Base-by-base conservation (phyloP, 2,329 filamentous ascomycete species). In the Ceratocystis huliohia region DNA sequence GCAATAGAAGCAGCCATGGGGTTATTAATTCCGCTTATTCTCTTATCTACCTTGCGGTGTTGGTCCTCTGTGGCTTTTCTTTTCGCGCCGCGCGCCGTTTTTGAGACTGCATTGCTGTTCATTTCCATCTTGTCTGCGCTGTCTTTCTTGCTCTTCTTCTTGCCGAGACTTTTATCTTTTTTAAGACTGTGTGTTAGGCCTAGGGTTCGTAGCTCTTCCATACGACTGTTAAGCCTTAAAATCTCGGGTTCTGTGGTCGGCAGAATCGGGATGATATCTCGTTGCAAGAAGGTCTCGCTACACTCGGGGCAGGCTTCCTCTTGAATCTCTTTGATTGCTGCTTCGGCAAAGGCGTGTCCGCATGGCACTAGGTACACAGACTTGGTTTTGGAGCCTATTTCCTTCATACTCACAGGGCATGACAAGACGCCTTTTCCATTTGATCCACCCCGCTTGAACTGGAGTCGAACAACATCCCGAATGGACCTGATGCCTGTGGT, bases 341-440 rank as follows among this genome's bases (percentile, higher is more conserved):
- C 85, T 69, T 95, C 91, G 0, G 90, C 87, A 76, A 97, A 97
- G 0, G 90, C 92, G 78, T 99, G 95, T 0, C 94, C 95, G 72
- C 94, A 99, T 0, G 94, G 94, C 3, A 97, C 89, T 2, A 99
- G 72, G 72, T 97, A 99, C 1, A 96, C 90, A 0, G 91, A 82
- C 75, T 88, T 93, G 17, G 87, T 86, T 4, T 81, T 81, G 0
- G 91, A 86, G 0, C 94, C 94, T 28, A 99, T 77, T 74, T 88
- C 86, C 74, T 95, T 96, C 72, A 88, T 84, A 1, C 92, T 96
- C 65, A 97, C 83, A 0, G 93, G 92, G 73, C 94, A 99, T 33
- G 90, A 83, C 82, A 87, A 92, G 33, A 73, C 73, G 10, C 56
- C 67, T 20, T 70, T 72, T 3, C 78, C 77, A 48, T 76, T 74